These are phyloP conservation scores for Phytophthora idaei DNA, from an alignment of 352 stramenopile genomes.

Conservation along the genomic window DNA sequence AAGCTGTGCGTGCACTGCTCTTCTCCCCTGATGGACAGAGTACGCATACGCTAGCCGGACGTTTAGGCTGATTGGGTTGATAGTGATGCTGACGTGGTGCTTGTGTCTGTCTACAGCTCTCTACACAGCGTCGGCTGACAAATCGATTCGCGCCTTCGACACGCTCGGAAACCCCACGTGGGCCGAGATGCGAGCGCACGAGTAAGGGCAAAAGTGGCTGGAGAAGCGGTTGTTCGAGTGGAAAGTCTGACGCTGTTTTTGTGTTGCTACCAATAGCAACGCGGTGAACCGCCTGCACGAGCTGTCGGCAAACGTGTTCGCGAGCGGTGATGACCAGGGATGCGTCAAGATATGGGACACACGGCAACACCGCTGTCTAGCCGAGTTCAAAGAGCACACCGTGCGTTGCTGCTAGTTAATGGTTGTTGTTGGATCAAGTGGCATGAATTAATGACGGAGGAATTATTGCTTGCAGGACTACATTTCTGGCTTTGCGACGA, in stretches of 20 bases:
- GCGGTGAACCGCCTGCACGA: constrained; percentile 79
- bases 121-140: constrained; percentile 78
- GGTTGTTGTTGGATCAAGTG: not conserved
- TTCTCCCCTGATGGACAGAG: constrained; percentile 83
- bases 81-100: constrained; percentile 11
- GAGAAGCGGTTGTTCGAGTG: not conserved
- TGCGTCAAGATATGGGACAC: constrained; percentile 90
- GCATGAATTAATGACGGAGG: not conserved
- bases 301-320: constrained; percentile 73
- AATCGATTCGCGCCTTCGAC: constrained; percentile 85
- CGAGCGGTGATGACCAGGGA: constrained; percentile 81
- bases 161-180: constrained; percentile 77
- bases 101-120: constrained; percentile 47
- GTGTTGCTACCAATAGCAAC: constrained; percentile 36
- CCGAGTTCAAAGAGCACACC: constrained; percentile 93
- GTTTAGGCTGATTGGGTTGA: constrained; percentile 5
- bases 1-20: constrained; percentile 68
- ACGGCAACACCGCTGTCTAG: constrained; percentile 81
- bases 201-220: constrained; percentile 41
- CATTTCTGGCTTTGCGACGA: constrained; percentile 92
- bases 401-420: constrained; percentile 26
- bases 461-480: constrained; percentile 73
- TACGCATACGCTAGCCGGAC: constrained; percentile 26
- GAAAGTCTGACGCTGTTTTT: constrained; percentile 10
- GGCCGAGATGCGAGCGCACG: constrained; percentile 81